These are phyloP conservation scores for Porodaedalea pini DNA, from an alignment of 1,284 basidiomycete species.

Conservation along the genomic window DNA sequence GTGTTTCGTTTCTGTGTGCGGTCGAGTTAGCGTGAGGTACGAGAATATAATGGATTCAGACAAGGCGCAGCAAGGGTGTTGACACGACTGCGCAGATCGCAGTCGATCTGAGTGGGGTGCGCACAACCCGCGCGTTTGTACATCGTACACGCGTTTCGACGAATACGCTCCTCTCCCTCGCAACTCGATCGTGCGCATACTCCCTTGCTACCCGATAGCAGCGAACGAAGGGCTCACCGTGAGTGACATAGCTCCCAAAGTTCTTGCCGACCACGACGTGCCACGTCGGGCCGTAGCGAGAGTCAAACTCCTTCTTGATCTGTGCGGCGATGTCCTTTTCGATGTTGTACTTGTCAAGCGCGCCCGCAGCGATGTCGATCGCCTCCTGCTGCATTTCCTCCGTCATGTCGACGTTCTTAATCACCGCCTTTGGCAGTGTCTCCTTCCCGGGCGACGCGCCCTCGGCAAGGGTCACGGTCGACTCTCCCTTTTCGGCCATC, in stretches of 20 bases:
- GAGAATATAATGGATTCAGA: conserved; percentile 14
- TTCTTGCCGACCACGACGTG: conserved; percentile 98
- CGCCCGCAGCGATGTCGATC: conserved; percentile 82
- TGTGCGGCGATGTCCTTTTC: conserved; percentile 98
- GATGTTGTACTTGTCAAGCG: conserved; percentile 87
- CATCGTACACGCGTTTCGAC: neutral
- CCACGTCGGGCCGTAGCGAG: conserved; percentile 90
- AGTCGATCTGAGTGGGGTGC: neutral
- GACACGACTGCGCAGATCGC: conserved; percentile 20
- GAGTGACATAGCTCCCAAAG: conserved; percentile 96
- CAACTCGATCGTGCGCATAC: neutral
- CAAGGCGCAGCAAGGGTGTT: neutral
- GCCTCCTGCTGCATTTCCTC: conserved; percentile 95
- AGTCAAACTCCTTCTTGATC: conserved; percentile 97
- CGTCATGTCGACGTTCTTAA: conserved; percentile 96
- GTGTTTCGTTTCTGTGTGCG: conserved; percentile 81
- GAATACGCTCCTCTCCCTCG: too few relatives aligned
- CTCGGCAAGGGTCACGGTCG: conserved; percentile 2
- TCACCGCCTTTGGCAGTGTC: conserved; percentile 71
- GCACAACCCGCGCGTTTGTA: neutral
- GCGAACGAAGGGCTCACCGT: conserved; percentile 58
- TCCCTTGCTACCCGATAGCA: neutral
- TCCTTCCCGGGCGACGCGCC: conserved; percentile 28
- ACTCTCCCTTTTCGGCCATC: conserved; percentile 16
- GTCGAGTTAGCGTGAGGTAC: conserved; percentile 7